Evolutionary conservation across 2,329 filamentous ascomycete species (phyloP), one percentile per base, ranked within the genome.

Genomic region (Alternaria sp.): DNA sequence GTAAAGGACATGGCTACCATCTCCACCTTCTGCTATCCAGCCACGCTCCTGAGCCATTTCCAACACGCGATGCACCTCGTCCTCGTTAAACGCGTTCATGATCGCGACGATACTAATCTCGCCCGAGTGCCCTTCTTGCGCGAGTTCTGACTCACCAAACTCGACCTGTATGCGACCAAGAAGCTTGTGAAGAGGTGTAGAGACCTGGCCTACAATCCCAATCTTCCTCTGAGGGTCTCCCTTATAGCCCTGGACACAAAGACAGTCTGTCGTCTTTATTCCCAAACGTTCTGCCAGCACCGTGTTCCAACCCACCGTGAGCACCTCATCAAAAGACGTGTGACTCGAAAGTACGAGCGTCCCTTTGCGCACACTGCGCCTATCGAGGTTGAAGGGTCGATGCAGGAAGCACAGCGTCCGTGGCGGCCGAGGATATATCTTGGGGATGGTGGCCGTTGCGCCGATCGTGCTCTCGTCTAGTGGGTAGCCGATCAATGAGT

Each of bases 51-150:
- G 54, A 8, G 73, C 70, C 44, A 71, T 64, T 9, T 74, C 70
- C 1, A 79, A 12, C 6, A 80, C 78, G 5, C 78, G 67, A 38
- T 72, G 55, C 2, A 81, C 74, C 54, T 79, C 77, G 4, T 77
- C 74, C 7, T 74, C 67, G 46, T 76, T 71, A 51, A 81, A 81
- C 0, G 78, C 79, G 52, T 80, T 81, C 79, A 81, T 81, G 34
- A 80, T 78, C 4, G 79, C 79, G 6, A 78, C 51, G 10, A 71
- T 63, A 18, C 51, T 58, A 28, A 72, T 70, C 36, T 75, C 71
- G 8, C 70, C 69, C 3, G 65, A 69, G 5, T 44, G 54, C 2
- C 72, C 74, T 30, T 64, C 56, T 3, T 68, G 59, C n/a, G 73
- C 62, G 12, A 74, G 49, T 34, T 77, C 76, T 1, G 65, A 66